A percentile compares a stretch with the other conserved stretches of the same genome.
These are phyloP conservation scores for Aspergillus heteromorphus DNA, from an alignment of 495 filamentous ascomycete species.

Conservation along the genomic window DNA sequence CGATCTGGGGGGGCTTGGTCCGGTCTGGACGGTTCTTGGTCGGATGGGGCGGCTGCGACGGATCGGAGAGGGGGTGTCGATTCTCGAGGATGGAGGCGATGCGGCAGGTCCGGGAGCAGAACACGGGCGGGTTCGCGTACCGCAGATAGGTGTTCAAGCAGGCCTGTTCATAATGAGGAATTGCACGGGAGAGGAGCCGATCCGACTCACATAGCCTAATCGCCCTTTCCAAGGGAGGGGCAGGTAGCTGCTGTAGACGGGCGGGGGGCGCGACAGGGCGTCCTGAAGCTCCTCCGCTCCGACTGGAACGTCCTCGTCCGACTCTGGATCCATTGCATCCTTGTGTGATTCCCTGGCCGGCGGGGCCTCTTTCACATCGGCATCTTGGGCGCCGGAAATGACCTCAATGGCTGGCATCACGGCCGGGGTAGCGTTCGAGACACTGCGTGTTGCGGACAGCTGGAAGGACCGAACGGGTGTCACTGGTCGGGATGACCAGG, in stretches of 20 bases:
- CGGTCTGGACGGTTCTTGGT: slow-evolving; percentile 81
- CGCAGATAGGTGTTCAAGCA: slow-evolving; percentile 93
- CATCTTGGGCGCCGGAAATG: background rate
- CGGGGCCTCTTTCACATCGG: background rate
- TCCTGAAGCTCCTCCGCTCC: slow-evolving; percentile 42
- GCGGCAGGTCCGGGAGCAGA: slow-evolving; percentile 86
- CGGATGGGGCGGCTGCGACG: slow-evolving; percentile 67
- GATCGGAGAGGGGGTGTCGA: slow-evolving; percentile 71
- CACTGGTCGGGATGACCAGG: slow-evolving; percentile 5
- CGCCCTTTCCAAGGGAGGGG: slow-evolving; percentile 92
- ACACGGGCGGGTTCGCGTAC: slow-evolving; percentile 76
- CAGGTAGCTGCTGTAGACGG: slow-evolving; percentile 80
- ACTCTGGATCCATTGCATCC: slow-evolving; percentile 39
- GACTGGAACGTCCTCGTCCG: slow-evolving; percentile 40
- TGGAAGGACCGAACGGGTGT: background rate
- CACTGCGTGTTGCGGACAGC: slow-evolving; percentile 1
- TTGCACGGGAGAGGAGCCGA: background rate
- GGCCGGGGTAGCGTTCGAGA: background rate
- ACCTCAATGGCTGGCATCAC: background rate
- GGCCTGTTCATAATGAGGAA: slow-evolving; percentile 45
- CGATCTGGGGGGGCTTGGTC: slow-evolving; percentile 55
- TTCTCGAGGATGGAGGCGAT: slow-evolving; percentile 89
- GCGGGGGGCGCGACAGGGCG: slow-evolving; percentile 57
- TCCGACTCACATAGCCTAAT: slow-evolving; percentile 72
- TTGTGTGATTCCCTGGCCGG: slow-evolving; percentile 1